Conservation (phyloP, 2,329 filamentous ascomycete species). For the Sphaerulina musiva region DNA sequence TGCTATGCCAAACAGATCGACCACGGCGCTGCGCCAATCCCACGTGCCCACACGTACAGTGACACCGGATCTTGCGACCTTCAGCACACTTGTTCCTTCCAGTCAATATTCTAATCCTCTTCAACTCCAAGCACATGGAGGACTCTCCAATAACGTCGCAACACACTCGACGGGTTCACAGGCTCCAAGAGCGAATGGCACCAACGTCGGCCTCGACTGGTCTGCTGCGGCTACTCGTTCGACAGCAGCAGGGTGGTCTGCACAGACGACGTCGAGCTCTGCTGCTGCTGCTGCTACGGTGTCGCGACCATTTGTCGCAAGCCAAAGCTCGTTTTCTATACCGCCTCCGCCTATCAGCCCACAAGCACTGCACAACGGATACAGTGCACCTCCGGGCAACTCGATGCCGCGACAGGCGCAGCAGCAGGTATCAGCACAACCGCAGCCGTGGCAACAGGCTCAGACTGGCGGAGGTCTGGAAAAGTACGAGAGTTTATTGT, state of each 20-base stretch:
- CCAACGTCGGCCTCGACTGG: slow-evolving; percentile 7
- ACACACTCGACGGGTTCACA: slow-evolving; percentile 1
- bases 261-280: slow-evolving; percentile 22
- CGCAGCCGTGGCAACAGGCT: slow-evolving; percentile 27
- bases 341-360: slow-evolving; percentile 32
- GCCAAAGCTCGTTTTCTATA: slow-evolving; percentile 19
- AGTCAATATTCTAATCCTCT: slow-evolving; percentile 37
- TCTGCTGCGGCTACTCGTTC: slow-evolving; percentile 4
- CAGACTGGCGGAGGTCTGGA: slow-evolving; percentile 46
- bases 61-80: slow-evolving; percentile 34
- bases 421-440: slow-evolving; percentile 19
- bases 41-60: slow-evolving; percentile 26
- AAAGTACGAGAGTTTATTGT: slow-evolving; percentile 63
- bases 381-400: slow-evolving; percentile 31
- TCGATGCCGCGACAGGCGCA: slow-evolving; percentile 24
- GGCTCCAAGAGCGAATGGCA: neutral
- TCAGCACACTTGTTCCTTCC: slow-evolving; percentile 32
- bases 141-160: slow-evolving; percentile 25
- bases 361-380: slow-evolving; percentile 34
- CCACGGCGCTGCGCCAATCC: slow-evolving; percentile 15
- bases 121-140: slow-evolving; percentile 33
- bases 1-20: neutral
- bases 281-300: slow-evolving; percentile 1
- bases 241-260: slow-evolving; percentile 14
- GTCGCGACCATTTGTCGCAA: neutral